These are phyloP conservation scores for Chalciporus pseudorubinellus DNA, from an alignment of 768 basidiomycete genomes.

Conservation along the genomic window DNA sequence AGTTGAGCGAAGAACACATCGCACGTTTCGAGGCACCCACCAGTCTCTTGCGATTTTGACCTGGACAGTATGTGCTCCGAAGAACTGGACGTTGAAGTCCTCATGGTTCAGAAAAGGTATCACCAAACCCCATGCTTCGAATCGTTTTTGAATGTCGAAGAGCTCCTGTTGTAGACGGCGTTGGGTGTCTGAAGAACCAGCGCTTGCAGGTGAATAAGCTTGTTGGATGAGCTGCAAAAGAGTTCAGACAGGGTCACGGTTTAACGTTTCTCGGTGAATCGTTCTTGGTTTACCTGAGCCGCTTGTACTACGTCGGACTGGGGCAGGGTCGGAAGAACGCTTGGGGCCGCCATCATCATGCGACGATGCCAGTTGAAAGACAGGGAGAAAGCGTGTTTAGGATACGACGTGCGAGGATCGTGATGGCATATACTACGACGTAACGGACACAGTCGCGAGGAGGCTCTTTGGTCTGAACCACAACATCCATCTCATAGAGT, in stretches of 20 bases:
- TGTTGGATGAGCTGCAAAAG: conserved; percentile 61
- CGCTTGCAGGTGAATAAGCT: conserved; percentile 55
- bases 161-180: conserved; percentile 68
- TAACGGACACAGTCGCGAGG: not conserved
- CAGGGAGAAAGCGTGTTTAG: not conserved
- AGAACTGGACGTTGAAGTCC: conserved; percentile 88
- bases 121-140: conserved; percentile 83
- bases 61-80: conserved; percentile 90
- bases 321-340: conserved; percentile 53
- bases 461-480: not conserved
- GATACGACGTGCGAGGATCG: not conserved
- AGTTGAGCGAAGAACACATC: conserved; percentile 4
- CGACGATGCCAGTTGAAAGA: not conserved
- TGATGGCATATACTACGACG: not conserved
- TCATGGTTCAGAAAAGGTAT: conserved; percentile 68
- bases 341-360: conserved; percentile 23
- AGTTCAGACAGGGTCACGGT: conserved; percentile 10
- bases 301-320: conserved; percentile 56
- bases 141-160: conserved; percentile 71
- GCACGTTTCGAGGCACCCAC: conserved; percentile 41
- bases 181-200: conserved; percentile 55
- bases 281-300: conserved; percentile 48
- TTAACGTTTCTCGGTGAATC: conserved; percentile 10
- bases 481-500: not conserved
- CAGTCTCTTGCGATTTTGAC: conserved; percentile 94